These are phyloP conservation scores for Aureobasidium pullulans DNA, from an alignment of 2,329 filamentous ascomycete species.

Conservation along the genomic window DNA sequence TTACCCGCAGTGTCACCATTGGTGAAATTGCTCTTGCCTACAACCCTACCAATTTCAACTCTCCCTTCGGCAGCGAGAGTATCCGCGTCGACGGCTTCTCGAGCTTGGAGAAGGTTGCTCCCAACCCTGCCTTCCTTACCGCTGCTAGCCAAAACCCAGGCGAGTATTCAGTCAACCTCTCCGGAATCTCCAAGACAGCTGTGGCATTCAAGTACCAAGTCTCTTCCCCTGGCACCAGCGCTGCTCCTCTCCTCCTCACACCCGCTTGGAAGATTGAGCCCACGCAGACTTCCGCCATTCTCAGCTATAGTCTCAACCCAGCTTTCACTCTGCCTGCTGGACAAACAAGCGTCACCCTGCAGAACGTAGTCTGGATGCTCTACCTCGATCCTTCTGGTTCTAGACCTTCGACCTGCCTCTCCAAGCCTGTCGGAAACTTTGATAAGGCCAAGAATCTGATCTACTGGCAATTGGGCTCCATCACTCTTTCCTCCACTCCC, in stretches of 20 bases:
- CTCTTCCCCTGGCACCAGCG: slow-evolving; percentile 56
- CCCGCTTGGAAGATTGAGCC: slow-evolving; percentile 78
- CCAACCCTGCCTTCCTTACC: slow-evolving; percentile 84
- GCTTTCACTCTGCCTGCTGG: slow-evolving; percentile 45
- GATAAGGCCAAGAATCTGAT: slow-evolving; percentile 68
- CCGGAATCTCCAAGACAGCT: slow-evolving; percentile 62
- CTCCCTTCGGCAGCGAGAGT: slow-evolving; percentile 45
- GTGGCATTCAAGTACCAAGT: slow-evolving; percentile 92
- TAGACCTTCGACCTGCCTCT: slow-evolving; percentile 60
- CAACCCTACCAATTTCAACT: slow-evolving; percentile 49
- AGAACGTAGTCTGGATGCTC: slow-evolving; percentile 68
- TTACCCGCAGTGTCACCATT: slow-evolving; percentile 66
- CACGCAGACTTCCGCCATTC: slow-evolving; percentile 75
- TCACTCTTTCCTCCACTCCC: slow-evolving; percentile 53
- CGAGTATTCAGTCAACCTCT: slow-evolving; percentile 70
- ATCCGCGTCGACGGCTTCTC: slow-evolving; percentile 84
- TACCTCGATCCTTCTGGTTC: slow-evolving; percentile 56
- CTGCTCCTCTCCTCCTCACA: slow-evolving; percentile 64
- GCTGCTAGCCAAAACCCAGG: slow-evolving; percentile 63
- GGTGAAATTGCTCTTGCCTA: slow-evolving; percentile 88
- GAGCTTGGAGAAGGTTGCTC: slow-evolving; percentile 83
- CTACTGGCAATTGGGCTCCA: slow-evolving; percentile 65
- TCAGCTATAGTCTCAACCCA: slow-evolving; percentile 80
- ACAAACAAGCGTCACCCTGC: slow-evolving; percentile 45
- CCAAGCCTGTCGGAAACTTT: slow-evolving; percentile 73